Percentiles rank a stretch among this genome's conserved stretches.
phyloP scores from a whole-genome alignment of 495 filamentous ascomycete genomes.

The Penicillium malachiteum region DNA sequence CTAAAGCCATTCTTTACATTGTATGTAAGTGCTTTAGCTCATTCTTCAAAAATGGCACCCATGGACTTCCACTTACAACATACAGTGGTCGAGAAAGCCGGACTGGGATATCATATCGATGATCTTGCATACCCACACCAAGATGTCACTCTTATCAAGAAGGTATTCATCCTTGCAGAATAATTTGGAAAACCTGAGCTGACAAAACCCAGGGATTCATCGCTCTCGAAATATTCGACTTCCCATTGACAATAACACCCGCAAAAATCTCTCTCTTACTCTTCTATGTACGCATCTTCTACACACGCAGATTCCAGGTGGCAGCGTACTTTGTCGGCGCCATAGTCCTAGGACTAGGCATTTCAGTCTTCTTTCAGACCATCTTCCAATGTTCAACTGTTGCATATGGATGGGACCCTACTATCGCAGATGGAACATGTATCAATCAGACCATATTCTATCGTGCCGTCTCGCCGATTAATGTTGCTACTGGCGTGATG shows the following conservation, averaged over 20 bases:
- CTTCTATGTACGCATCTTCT: slow-evolving; percentile 44
- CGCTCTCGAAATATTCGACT: slow-evolving; percentile 13
- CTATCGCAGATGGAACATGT: slow-evolving; percentile 21
- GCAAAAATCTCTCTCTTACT: slow-evolving; percentile 32
- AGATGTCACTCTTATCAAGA: slow-evolving; percentile 4
- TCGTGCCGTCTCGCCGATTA: slow-evolving; percentile 27
- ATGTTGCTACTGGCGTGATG: slow-evolving; percentile 35
- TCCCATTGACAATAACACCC: slow-evolving; percentile 16
- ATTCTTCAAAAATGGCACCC: not conserved
- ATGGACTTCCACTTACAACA: not conserved
- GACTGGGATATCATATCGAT: slow-evolving; percentile 6
- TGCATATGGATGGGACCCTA: slow-evolving; percentile 27
- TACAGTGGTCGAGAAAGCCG: slow-evolving; percentile 10
- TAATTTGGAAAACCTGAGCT: not conserved
- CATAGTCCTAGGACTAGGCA: slow-evolving; percentile 22
- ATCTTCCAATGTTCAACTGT: slow-evolving; percentile 38
- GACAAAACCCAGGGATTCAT: slow-evolving; percentile 5
- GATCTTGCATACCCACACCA: slow-evolving; percentile 1
- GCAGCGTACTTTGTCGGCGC: slow-evolving; percentile 33
- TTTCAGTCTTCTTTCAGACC: slow-evolving; percentile 25
- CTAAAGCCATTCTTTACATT: slow-evolving; percentile 12
- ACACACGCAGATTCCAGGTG: slow-evolving; percentile 21
- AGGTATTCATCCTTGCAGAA: slow-evolving; percentile 1
- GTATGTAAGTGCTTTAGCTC: slow-evolving; percentile 6
- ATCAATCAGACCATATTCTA: slow-evolving; percentile 31